phyloP scores from a whole-genome alignment of 176 grass and related monocot species.

The Secale cereale region DNA sequence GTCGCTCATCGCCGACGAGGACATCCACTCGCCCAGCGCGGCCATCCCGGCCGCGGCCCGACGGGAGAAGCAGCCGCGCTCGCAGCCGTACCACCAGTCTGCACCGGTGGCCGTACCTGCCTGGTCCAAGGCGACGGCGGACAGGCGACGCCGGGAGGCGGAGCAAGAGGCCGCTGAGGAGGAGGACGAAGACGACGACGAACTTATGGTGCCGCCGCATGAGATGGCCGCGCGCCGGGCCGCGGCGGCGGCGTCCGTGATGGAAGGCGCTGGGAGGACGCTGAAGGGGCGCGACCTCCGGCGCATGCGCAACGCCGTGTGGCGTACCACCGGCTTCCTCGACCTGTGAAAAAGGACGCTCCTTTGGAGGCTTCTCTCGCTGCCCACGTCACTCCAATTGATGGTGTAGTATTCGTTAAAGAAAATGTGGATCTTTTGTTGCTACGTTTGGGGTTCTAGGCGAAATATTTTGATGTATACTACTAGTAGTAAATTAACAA shows the following conservation, averaged over 20 bases:
- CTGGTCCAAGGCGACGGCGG: conserved; percentile 47
- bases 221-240: conserved; percentile 55
- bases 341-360: conserved; percentile 58
- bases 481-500: neutral
- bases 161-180: conserved; percentile 13
- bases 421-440: neutral
- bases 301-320: conserved; percentile 76
- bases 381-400: neutral
- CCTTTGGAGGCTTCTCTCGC: conserved; percentile 39
- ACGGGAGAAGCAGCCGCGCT: conserved; percentile 19
- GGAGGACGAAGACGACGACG: conserved; percentile 24
- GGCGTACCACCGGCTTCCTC: conserved; percentile 82
- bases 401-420: conserved; percentile 5
- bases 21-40: neutral
- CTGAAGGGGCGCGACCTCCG: conserved; percentile 80
- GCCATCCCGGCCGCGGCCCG: conserved; percentile 17
- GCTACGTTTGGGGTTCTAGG: conserved; percentile 6
- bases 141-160: conserved; percentile 12
- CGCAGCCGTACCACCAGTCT: conserved; percentile 48
- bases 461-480: neutral
- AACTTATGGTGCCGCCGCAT: conserved; percentile 62
- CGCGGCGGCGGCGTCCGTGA: conserved; percentile 54
- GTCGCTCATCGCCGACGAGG: conserved; percentile 44
- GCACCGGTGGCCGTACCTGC: conserved; percentile 67
- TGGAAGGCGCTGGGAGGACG: conserved; percentile 74